These are phyloP conservation scores for Aspergillus melleus DNA, from an alignment of 2,329 filamentous ascomycete species.

Conservation along the genomic window DNA sequence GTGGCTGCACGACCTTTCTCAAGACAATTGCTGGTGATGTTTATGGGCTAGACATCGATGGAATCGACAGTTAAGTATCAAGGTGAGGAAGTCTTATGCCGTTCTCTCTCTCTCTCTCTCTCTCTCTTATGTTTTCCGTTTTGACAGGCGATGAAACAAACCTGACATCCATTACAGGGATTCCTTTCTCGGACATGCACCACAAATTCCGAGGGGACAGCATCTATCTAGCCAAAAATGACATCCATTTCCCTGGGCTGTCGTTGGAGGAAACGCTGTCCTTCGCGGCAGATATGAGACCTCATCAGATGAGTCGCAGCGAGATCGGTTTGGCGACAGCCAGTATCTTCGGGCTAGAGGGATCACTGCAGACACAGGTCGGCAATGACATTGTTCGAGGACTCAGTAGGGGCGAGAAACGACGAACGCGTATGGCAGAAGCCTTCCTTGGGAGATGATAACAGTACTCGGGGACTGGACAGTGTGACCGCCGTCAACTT, in stretches of 20 bases:
- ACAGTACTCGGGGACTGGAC: constrained; percentile 43
- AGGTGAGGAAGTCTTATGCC: not conserved
- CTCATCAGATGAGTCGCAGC: constrained; percentile 1
- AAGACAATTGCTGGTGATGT: not conserved
- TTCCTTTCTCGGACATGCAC: constrained; percentile 29
- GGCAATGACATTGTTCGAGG: constrained; percentile 17
- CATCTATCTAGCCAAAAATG: constrained; percentile 77
- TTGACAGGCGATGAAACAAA: not conserved
- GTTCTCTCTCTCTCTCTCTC: too few species aligned
- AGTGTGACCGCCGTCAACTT: constrained; percentile 55
- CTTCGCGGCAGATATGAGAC: constrained; percentile 64
- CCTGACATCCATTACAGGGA: constrained; percentile 21
- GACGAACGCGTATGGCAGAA: constrained; percentile 8
- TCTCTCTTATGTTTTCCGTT: not conserved
- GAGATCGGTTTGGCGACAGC: constrained; percentile 8
- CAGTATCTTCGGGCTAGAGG: constrained; percentile 11
- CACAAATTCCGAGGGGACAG: constrained; percentile 59
- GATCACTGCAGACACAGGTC: constrained; percentile 14
- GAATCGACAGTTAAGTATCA: not conserved
- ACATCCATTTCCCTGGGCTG: constrained; percentile 74
- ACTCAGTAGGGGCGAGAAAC: constrained; percentile 14
- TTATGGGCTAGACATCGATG: not conserved
- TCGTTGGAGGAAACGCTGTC: constrained; percentile 72
- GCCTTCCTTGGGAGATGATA: constrained; percentile 27
- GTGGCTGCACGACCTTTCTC: constrained; percentile 70